Evolutionary conservation across 768 basidiomycete species (phyloP).

Genomic region (Scleroderma bovista): DNA sequence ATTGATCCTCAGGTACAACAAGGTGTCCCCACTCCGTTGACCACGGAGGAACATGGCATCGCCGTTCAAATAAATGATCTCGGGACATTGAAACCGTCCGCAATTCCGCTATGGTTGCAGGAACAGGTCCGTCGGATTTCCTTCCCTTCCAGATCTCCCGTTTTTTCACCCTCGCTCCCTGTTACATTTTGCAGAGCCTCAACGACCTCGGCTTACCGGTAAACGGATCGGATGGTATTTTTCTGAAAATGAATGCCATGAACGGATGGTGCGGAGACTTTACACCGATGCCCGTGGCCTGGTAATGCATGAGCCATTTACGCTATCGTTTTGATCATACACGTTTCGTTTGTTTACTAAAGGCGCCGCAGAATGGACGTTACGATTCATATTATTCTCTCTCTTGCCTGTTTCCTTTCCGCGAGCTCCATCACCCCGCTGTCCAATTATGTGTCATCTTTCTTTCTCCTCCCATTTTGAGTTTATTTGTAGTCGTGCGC

Average conservation of each 20-base stretch:
- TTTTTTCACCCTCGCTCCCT: background rate
- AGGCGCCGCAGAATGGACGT: background rate
- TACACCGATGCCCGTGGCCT: conserved; percentile 74
- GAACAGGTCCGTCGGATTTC: conserved; percentile 60
- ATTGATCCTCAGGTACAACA: conserved; percentile 49
- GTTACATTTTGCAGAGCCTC: conserved; percentile 52
- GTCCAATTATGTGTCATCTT: too few species aligned
- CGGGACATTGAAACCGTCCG: conserved; percentile 67
- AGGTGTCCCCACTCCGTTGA: conserved; percentile 56
- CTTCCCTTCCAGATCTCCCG: background rate
- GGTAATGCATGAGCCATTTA: conserved; percentile 45
- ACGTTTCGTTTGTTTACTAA: conserved; percentile 1
- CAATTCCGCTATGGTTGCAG: conserved; percentile 88
- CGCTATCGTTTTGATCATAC: conserved; percentile 10
- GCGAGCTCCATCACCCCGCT: too few species aligned
- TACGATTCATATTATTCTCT: background rate
- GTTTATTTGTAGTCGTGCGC: background rate
- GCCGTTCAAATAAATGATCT: conserved; percentile 55
- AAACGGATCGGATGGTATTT: conserved; percentile 88
- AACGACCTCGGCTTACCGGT: conserved; percentile 87
- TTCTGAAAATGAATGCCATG: conserved; percentile 64
- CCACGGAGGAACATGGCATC: conserved; percentile 82
- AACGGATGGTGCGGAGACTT: conserved; percentile 79
- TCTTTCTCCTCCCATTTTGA: background rate
- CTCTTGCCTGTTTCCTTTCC: background rate